These are phyloP conservation scores for Arthrobotrys sinensis DNA, from an alignment of 2,329 filamentous ascomycete genomes.

Conservation along the genomic window DNA sequence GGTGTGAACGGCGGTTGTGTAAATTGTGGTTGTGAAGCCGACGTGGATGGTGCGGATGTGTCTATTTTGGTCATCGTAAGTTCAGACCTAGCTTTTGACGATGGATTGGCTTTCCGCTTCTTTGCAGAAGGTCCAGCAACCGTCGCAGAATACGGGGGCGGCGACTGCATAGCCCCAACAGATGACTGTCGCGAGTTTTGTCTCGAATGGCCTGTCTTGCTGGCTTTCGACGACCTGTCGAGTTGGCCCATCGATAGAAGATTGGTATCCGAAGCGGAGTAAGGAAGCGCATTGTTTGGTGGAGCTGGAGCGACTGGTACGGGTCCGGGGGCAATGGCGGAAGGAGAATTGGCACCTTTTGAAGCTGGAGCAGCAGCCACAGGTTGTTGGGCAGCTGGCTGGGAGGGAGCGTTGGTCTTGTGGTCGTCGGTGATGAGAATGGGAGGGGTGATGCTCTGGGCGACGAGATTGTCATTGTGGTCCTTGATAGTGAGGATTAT, in stretches of 20 bases:
- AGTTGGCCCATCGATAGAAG: slow-evolving; percentile 66
- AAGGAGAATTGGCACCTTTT: slow-evolving; percentile 37
- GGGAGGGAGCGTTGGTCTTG: slow-evolving; percentile 75
- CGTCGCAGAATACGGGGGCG: slow-evolving; percentile 71
- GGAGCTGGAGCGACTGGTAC: slow-evolving; percentile 48
- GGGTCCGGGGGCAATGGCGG: slow-evolving; percentile 44
- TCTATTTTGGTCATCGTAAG: slow-evolving; percentile 88
- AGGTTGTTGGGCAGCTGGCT: slow-evolving; percentile 65
- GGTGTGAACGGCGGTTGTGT: slow-evolving; percentile 73
- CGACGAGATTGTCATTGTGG: slow-evolving; percentile 80
- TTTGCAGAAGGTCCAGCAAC: slow-evolving; percentile 78
- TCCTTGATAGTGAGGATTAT: slow-evolving; percentile 97
- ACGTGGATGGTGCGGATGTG: slow-evolving; percentile 69
- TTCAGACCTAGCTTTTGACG: slow-evolving; percentile 78
- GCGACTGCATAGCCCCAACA: slow-evolving; percentile 41
- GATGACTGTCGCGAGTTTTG: slow-evolving; percentile 65
- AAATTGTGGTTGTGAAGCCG: slow-evolving; percentile 67
- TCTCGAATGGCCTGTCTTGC: slow-evolving; percentile 40
- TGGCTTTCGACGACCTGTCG: slow-evolving; percentile 65
- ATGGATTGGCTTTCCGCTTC: slow-evolving; percentile 83
- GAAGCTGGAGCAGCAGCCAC: slow-evolving; percentile 35
- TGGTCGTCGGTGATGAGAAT: slow-evolving; percentile 99
- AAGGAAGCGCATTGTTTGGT: slow-evolving; percentile 33
- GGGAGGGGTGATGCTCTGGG: slow-evolving; percentile 86
- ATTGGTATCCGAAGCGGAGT: slow-evolving; percentile 59